Base-by-base conservation (phyloP, 73 alveolate genomes). In the Symbiodinium natans region DNA sequence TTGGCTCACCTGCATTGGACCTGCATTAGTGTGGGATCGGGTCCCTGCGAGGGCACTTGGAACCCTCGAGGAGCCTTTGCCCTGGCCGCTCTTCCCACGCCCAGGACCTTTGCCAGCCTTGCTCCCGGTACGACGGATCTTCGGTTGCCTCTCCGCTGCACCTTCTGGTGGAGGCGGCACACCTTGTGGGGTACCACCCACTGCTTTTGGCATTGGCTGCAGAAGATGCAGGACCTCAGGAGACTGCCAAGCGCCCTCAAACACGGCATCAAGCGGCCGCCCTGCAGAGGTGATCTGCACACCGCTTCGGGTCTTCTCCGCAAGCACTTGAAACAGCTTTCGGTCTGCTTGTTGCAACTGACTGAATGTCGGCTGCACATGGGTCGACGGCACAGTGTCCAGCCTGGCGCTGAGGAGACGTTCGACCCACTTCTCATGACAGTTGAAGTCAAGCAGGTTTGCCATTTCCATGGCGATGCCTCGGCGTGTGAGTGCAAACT, bases 341-440 rank as follows among this genome's bases (percentile, higher is more conserved):
- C 74, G 71, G 41, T 83, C 92, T 83, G 92, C 92, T 4, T 5
- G 11, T 31, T 39, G 93, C 43, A 42, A 10, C 21, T 84, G 93
- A 2, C 80, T 38, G 21, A 84, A 29, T 1, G 80, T 29, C 0
- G 80, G 29, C 34, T 43, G 43, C 43, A 1, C 7, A 31, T 84
- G 48, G 21, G 77, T 33, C 9, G 43, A 40, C 1, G 93, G 80
- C 25, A 73, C 46, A 3, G 19, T 33, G 9, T 21, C 40, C 41
- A 84, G 59, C 43, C 93, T 42, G 19, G 48, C 48, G 19, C 31
- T 42, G 48, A 84, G 41, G 36, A 84, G 48, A 1, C 80, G n/a
- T 34, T 84, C 93, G 5, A 84, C 93, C 77, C 93, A 84, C 52
- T 5, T 3, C 34, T 41, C 31, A 17, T 84, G 93, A 3, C 11